Percentiles rank a stretch among this genome's conserved stretches.
Conservation (phyloP, 2,329 filamentous ascomycete genomes). For the Hymenoscyphus linearis region DNA sequence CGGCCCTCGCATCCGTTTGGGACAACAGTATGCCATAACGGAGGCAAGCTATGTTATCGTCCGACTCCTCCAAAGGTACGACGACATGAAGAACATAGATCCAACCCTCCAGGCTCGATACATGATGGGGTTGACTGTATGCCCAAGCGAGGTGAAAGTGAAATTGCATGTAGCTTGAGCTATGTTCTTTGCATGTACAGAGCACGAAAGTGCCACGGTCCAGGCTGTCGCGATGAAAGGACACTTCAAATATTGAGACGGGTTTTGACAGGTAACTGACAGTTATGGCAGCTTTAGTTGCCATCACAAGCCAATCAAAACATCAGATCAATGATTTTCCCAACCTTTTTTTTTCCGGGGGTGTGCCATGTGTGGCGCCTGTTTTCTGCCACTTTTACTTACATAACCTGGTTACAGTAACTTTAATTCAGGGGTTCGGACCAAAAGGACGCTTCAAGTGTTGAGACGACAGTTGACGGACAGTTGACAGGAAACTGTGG, state of each 20-base stretch:
- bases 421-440: too few relatives aligned
- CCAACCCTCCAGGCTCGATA: neutral
- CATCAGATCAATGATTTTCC: neutral
- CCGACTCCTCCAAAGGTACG: conserved; percentile 65
- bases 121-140: neutral
- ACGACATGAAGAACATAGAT: conserved; percentile 47
- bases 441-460: too few relatives aligned
- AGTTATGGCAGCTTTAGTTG: neutral
- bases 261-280: neutral
- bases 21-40: conserved; percentile 70
- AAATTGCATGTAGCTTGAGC: conserved; percentile 5
- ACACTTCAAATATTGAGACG: neutral
- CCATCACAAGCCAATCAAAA: neutral
- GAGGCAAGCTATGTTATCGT: conserved; percentile 68
- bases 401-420: too few relatives aligned
- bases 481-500: too few relatives aligned
- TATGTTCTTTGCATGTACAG: neutral
- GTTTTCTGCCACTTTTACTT: too few relatives aligned
- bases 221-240: neutral
- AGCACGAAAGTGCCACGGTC: too few relatives aligned
- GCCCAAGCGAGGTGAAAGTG: neutral
- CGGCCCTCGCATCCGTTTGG: conserved; percentile 48
- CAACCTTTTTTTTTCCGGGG: neutral
- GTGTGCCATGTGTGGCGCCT: neutral
- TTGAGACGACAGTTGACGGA: too few relatives aligned